These are phyloP conservation scores for Nannizziopsis arthrosporioides DNA, from an alignment of 2,329 filamentous ascomycete species.

Conservation along the genomic window DNA sequence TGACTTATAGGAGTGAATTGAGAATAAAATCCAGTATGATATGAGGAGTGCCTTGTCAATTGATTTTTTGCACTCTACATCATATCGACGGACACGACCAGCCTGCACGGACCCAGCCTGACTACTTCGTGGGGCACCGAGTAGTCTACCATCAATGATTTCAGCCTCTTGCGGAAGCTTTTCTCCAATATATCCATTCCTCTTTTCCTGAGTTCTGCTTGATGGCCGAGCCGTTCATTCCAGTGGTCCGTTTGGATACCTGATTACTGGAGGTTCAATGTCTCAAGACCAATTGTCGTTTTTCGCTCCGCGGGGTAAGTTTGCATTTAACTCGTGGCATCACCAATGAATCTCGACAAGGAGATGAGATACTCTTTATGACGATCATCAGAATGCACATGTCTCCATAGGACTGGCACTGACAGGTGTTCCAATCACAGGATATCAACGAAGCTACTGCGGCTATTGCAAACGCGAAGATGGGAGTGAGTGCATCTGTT, in stretches of 20 bases:
- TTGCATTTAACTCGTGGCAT: not conserved
- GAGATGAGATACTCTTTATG: not conserved
- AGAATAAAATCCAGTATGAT: too few relatives aligned
- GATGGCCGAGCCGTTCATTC: not conserved
- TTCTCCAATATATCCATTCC: too few relatives aligned
- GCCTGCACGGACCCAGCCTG: too few relatives aligned
- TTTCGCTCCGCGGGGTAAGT: not conserved
- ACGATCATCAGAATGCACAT: not conserved
- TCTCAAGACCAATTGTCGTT: not conserved
- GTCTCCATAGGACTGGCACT: too few relatives aligned
- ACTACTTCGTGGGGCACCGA: too few relatives aligned
- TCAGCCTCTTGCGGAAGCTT: too few relatives aligned
- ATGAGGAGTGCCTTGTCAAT: too few relatives aligned
- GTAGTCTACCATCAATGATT: too few relatives aligned
- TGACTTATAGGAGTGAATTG: too few relatives aligned
- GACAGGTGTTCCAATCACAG: not conserved
- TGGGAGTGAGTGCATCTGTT: constrained; percentile 34
- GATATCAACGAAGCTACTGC: constrained; percentile 20
- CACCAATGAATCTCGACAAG: too few relatives aligned
- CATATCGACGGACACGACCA: too few relatives aligned
- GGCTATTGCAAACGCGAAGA: constrained; percentile 38
- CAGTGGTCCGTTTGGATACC: not conserved
- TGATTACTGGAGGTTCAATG: not conserved
- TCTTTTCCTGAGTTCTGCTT: not conserved
- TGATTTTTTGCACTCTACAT: too few relatives aligned